Percentiles rank a stretch among this genome's conserved stretches.
Conservation (phyloP, 2,329 filamentous ascomycete species). For the Fonsecaea monophora region DNA sequence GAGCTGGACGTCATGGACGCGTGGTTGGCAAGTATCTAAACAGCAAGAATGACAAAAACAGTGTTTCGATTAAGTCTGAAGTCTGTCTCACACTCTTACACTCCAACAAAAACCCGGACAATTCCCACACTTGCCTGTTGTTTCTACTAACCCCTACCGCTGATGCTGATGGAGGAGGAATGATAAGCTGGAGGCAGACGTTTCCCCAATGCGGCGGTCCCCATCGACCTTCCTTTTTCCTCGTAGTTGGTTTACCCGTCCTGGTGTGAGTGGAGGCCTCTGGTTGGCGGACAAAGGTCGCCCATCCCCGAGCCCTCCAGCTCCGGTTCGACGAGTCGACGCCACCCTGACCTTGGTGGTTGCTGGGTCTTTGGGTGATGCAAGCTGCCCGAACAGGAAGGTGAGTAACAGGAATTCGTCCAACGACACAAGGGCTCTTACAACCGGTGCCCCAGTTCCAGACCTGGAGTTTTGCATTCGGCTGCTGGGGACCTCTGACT, state of each 20-base stretch:
- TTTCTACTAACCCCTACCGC: background rate
- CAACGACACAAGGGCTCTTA: background rate
- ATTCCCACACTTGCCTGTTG: background rate
- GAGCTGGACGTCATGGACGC: too few species aligned
- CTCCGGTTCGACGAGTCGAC: background rate
- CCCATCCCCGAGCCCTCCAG: background rate
- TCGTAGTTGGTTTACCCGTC: background rate
- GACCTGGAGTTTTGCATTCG: background rate
- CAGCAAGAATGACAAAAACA: background rate
- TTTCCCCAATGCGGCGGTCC: background rate
- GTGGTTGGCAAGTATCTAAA: background rate
- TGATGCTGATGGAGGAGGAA: background rate
- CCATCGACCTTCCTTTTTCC: background rate
- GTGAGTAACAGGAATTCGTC: background rate
- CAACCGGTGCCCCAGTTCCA: background rate
- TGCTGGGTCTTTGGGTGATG: background rate
- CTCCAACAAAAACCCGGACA: background rate
- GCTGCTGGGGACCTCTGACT: background rate
- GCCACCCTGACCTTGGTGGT: too few species aligned
- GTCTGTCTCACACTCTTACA: too few species aligned
- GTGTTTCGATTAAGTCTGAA: background rate
- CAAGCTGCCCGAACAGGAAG: background rate
- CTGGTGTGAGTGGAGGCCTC: background rate
- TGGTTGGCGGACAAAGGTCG: background rate
- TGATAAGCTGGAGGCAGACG: background rate